Percentiles rank a stretch among this genome's conserved stretches.
Evolutionary conservation across 805 yeast species (phyloP).

Genomic region (Candida maesae): DNA sequence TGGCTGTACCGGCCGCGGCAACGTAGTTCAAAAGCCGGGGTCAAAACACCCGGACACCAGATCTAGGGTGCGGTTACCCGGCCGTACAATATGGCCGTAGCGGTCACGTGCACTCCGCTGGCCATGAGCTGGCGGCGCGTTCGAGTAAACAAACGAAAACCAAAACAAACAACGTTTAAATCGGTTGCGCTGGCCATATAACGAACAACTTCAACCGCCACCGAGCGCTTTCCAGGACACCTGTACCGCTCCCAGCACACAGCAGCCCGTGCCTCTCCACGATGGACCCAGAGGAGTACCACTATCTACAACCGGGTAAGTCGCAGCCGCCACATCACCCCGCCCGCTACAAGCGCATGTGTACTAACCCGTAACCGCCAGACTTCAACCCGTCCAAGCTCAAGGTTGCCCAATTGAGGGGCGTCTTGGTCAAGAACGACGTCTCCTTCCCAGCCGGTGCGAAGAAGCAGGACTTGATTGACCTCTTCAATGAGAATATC

Average conservation of each 20-base stretch:
- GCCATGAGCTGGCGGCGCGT: neutral
- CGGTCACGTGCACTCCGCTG: neutral
- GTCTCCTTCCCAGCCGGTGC: slow-evolving; percentile 59
- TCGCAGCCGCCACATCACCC: too few species aligned
- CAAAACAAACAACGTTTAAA: neutral
- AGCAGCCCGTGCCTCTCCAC: too few species aligned
- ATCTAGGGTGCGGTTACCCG: slow-evolving; percentile 5
- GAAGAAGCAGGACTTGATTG: slow-evolving; percentile 62
- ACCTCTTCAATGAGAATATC: slow-evolving; percentile 53
- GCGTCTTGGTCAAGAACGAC: slow-evolving; percentile 58
- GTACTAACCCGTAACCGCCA: too few species aligned
- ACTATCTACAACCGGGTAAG: slow-evolving; percentile 35
- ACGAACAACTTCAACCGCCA: neutral
- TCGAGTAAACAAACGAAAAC: neutral
- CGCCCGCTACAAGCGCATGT: too few species aligned
- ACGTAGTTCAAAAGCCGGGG: too few species aligned
- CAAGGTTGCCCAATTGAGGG: slow-evolving; percentile 67
- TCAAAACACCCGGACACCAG: slow-evolving; percentile 4
- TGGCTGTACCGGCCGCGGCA: too few species aligned
- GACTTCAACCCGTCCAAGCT: slow-evolving; percentile 67
- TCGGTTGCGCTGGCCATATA: too few species aligned
- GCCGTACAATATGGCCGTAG: too few species aligned
- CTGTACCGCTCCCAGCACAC: too few species aligned
- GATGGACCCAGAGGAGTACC: slow-evolving; percentile 37
- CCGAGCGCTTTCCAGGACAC: too few species aligned